These are phyloP conservation scores for Persicaria tinctoria DNA, from an alignment of 148 eudicot species.

Conservation along the genomic window DNA sequence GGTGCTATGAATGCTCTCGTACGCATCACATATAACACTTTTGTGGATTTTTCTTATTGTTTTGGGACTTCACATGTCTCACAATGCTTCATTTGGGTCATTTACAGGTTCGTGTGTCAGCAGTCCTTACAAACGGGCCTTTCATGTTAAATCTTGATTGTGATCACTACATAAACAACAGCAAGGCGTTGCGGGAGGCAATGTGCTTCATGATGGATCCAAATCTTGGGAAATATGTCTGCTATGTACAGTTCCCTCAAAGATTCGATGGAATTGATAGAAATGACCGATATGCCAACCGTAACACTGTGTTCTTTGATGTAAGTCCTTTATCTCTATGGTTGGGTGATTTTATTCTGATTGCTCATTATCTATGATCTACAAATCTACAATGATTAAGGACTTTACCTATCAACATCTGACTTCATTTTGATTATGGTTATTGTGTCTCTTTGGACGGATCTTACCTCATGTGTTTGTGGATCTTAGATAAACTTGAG, in stretches of 20 bases:
- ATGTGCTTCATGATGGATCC: constrained; percentile 53
- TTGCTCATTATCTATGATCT: neutral
- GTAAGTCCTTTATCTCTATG: constrained; percentile 17
- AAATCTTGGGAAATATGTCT: constrained; percentile 42
- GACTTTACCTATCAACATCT: neutral
- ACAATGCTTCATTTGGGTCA: neutral
- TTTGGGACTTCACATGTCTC: neutral
- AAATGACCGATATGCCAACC: constrained; percentile 41
- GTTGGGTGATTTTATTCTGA: neutral
- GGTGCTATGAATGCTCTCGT: constrained; percentile 49
- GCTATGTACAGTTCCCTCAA: constrained; percentile 43
- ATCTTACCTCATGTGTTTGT: neutral
- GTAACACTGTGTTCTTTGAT: constrained; percentile 43
- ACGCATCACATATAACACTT: constrained; percentile 12
- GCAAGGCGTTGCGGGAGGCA: constrained; percentile 41
- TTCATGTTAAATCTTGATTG: constrained; percentile 42
- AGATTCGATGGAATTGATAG: constrained; percentile 45
- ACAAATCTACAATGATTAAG: neutral
- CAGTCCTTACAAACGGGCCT: constrained; percentile 36
- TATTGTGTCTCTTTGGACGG: neutral
- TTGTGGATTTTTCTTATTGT: neutral
- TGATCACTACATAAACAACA: constrained; percentile 40
- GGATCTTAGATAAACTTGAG: constrained; percentile 34
- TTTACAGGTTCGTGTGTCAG: constrained; percentile 37
- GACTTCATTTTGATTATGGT: neutral